These are phyloP conservation scores for Fusarium coffeatum DNA, from an alignment of 2,329 filamentous ascomycete genomes.

Conservation along the genomic window DNA sequence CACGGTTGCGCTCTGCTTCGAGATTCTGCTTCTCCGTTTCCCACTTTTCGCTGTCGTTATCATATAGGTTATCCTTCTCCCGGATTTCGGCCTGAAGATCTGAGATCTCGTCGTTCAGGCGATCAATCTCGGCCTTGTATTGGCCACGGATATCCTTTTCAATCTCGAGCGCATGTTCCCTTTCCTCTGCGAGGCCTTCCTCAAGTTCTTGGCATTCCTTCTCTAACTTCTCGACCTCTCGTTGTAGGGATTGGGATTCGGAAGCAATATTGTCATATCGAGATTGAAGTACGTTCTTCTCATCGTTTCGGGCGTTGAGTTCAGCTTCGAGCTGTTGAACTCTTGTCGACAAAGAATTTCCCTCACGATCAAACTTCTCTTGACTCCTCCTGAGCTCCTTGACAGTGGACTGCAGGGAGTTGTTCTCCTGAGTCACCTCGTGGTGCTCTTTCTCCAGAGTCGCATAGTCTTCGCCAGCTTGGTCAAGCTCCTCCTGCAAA, in stretches of 20 bases:
- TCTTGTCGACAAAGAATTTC: slow-evolving; percentile 58
- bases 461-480: slow-evolving; percentile 60
- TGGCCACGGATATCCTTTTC: slow-evolving; percentile 68
- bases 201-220: slow-evolving; percentile 61
- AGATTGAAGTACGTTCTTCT: slow-evolving; percentile 76
- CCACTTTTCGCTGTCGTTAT: slow-evolving; percentile 79
- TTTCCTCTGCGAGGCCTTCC: slow-evolving; percentile 63
- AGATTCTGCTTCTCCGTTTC: slow-evolving; percentile 71
- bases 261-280: slow-evolving; percentile 74
- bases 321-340: slow-evolving; percentile 70
- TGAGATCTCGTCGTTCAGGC: slow-evolving; percentile 69
- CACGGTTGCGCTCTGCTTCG: slow-evolving; percentile 72
- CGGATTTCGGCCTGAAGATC: slow-evolving; percentile 72
- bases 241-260: slow-evolving; percentile 75
- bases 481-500: slow-evolving; percentile 74
- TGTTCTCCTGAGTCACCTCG: slow-evolving; percentile 60
- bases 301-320: slow-evolving; percentile 67
- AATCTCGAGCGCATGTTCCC: slow-evolving; percentile 67
- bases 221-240: slow-evolving; percentile 67
- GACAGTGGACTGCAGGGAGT: slow-evolving; percentile 58
- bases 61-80: slow-evolving; percentile 76
- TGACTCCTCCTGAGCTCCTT: slow-evolving; percentile 55
- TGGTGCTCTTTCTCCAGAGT: slow-evolving; percentile 64
- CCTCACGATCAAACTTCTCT: slow-evolving; percentile 47
- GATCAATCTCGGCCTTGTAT: slow-evolving; percentile 60